Conservation (phyloP, 768 basidiomycete genomes). For the Candolleomyces efflorescens region DNA sequence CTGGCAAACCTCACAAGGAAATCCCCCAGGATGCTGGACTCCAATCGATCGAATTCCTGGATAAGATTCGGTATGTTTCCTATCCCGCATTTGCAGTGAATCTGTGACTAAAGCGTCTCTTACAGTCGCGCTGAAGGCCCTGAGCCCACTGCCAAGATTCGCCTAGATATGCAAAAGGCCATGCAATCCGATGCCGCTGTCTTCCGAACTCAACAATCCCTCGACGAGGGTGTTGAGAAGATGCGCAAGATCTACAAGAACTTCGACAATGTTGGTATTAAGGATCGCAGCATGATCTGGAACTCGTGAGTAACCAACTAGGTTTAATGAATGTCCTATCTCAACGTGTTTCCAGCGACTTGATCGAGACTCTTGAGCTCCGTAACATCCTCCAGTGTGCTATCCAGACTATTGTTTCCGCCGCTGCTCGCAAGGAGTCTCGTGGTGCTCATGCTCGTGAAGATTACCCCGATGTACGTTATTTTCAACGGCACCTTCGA, state of each 20-base stretch:
- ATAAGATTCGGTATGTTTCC: conserved; percentile 63
- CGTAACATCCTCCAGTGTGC: conserved; percentile 95
- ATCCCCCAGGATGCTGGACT: conserved; percentile 86
- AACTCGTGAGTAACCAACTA: conserved; percentile 68
- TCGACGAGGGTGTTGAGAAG: conserved; percentile 92
- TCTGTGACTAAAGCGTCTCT: neutral
- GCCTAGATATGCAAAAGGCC: conserved; percentile 96
- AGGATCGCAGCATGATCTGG: conserved; percentile 99
- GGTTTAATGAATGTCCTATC: neutral
- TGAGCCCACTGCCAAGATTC: conserved; percentile 83
- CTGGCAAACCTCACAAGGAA: conserved; percentile 86
- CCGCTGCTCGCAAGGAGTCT: conserved; percentile 93
- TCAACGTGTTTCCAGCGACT: conserved; percentile 54
- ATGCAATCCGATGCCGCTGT: conserved; percentile 99
- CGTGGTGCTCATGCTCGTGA: conserved; percentile 99
- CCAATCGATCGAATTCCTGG: conserved; percentile 79
- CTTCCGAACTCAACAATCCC: conserved; percentile 85
- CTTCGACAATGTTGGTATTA: conserved; percentile 89
- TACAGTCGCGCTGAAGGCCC: conserved; percentile 72
- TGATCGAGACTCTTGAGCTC: conserved; percentile 95
- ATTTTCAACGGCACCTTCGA: neutral
- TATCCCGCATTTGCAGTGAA: neutral
- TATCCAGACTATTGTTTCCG: conserved; percentile 90
- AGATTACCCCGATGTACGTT: conserved; percentile 86
- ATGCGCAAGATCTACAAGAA: conserved; percentile 82